Conservation (phyloP, 2,329 filamentous ascomycete genomes). For the Graphilbum ipis-grandicollis region DNA sequence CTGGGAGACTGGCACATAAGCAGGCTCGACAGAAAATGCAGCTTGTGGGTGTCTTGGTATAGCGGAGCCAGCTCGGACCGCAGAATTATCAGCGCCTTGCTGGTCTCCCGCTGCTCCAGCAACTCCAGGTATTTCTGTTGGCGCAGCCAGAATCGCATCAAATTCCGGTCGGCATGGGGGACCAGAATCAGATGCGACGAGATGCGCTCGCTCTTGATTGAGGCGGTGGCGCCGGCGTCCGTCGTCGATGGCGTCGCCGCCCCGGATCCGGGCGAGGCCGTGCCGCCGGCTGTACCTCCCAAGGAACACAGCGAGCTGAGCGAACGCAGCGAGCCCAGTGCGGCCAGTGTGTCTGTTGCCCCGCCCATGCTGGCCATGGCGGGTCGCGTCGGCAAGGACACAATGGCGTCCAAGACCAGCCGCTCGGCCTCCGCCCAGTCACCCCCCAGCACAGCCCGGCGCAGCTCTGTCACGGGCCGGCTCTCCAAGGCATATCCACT, state of each 20-base stretch:
- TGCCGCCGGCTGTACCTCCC: not conserved
- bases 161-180: conserved; percentile 54
- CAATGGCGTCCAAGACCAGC: conserved; percentile 44
- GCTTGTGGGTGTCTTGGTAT: conserved; percentile 56
- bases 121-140: conserved; percentile 93
- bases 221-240: not conserved
- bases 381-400: conserved; percentile 6
- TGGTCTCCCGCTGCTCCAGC: conserved; percentile 58
- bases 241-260: not conserved
- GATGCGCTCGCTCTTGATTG: not conserved
- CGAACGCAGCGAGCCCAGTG: not conserved
- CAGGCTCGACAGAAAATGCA: conserved; percentile 73
- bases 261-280: not conserved
- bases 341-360: not conserved
- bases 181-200: conserved; percentile 50
- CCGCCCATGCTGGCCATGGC: conserved; percentile 3
- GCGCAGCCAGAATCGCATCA: conserved; percentile 76
- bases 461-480: conserved; percentile 69
- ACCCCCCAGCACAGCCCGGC: conserved; percentile 62
- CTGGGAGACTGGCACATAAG: conserved; percentile 75
- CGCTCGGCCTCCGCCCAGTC: conserved; percentile 75
- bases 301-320: not conserved
- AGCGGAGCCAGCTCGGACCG: conserved; percentile 77
- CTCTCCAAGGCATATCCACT: conserved; percentile 83
- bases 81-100: conserved; percentile 62